Base-by-base conservation (phyloP, 2,329 filamentous ascomycete species). In the Macrophomina phaseolina region DNA sequence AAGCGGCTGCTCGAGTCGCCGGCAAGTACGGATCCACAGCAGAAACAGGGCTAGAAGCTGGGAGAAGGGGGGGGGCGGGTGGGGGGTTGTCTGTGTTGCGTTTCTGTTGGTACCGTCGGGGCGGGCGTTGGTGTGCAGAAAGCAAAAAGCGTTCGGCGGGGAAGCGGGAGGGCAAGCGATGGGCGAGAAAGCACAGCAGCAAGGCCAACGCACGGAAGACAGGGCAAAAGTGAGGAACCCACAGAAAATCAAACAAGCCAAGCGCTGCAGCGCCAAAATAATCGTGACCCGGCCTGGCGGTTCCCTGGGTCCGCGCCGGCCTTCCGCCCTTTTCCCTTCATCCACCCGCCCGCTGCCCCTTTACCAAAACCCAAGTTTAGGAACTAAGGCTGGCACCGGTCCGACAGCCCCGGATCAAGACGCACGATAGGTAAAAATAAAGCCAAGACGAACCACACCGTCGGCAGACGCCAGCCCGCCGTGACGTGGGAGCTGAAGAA, bases 361-460 rank as follows among this genome's bases (percentile, higher is more conserved):
- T 18, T 18, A 18, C 18, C 18, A 18, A 18, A 45, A 45, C 40
- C 11, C 40, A 45, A 38, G 34, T 55, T 52, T 55, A 8, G 30
- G 9, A 45, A 62, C 42, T 62, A 62, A 62, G 58, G 58, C 45
- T 62, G 40, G 58, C 30, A 49, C 30, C 58, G 58, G 58, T 23
- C 58, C 58, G 58, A 62, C 40, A 45, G 18, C 58, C 58, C 32
- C 52, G 52, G 38, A 55, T 36, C 34, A 28, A 34, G n/a, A n/a
- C 16, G 58, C 30, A 34, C 5, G n/a, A 42, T 32, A 60, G 55
- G 55, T 60, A 60, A 60, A 60, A 60, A 46, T 46, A 60, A 36
- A 62, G 58, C 58, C 58, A 62, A 62, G 58, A 62, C 58, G 12
- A 23, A 62, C 58, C 18, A 18, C 18, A 18, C 18, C 18, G 18